These are phyloP conservation scores for Plantago rigida DNA, from an alignment of 305 asterid genomes.

Conservation along the genomic window DNA sequence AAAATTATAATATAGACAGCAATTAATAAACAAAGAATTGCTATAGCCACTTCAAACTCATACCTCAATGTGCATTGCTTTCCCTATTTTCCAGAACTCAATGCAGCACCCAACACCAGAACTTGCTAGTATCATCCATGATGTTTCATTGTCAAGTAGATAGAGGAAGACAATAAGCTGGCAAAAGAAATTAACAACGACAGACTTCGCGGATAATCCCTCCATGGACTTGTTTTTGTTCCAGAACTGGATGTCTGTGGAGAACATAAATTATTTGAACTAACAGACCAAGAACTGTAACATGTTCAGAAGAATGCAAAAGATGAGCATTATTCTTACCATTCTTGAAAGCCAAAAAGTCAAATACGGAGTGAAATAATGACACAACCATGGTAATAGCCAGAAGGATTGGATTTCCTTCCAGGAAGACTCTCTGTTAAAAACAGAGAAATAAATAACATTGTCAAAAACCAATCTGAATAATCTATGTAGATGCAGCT, in stretches of 20 bases:
- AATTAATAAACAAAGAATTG: not conserved
- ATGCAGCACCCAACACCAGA: constrained; percentile 96
- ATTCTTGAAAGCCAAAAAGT: constrained; percentile 93
- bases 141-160: constrained; percentile 91
- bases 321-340: constrained; percentile 40
- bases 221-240: constrained; percentile 99
- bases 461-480: constrained; percentile 21
- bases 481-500: not conserved
- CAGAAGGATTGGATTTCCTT: constrained; percentile 89
- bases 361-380: constrained; percentile 73
- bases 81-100: constrained; percentile 99
- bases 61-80: constrained; percentile 99
- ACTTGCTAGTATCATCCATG: constrained; percentile 99
- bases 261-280: constrained; percentile 11
- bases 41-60: constrained; percentile 14
- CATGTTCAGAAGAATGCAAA: constrained; percentile 8
- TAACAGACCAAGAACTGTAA: constrained; percentile 18
- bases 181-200: constrained; percentile 76
- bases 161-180: constrained; percentile 88
- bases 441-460: constrained; percentile 15
- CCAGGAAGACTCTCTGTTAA: constrained; percentile 85
- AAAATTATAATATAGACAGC: not conserved
- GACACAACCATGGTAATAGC: constrained; percentile 86
- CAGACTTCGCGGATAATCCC: constrained; percentile 90
- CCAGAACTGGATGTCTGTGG: constrained; percentile 94